Evolutionary conservation across 2,329 filamentous ascomycete species (phyloP).

Genomic region (Epichloe gansuensis): DNA sequence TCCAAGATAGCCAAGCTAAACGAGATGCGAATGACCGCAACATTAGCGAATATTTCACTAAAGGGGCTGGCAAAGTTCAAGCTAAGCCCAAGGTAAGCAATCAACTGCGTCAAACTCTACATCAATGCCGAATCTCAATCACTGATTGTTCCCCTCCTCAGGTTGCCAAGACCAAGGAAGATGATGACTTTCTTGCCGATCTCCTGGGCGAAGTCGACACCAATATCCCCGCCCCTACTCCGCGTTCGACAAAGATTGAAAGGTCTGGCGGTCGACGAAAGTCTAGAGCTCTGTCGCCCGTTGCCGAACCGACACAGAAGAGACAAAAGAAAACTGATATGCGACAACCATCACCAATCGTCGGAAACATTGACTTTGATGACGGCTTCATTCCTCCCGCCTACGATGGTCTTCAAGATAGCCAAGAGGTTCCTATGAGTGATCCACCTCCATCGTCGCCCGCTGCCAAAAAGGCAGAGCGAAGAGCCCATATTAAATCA

Average conservation of each 20-base stretch:
- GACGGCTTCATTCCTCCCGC: conserved; percentile 46
- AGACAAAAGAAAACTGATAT: conserved; percentile 42
- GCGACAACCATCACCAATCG: conserved; percentile 32
- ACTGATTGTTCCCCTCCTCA: conserved; percentile 19
- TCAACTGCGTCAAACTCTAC: neutral
- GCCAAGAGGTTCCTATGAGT: conserved; percentile 57
- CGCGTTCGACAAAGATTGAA: conserved; percentile 47
- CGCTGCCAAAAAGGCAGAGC: conserved; percentile 61
- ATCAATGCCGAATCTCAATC: neutral
- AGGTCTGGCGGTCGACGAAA: conserved; percentile 68
- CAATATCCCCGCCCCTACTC: conserved; percentile 45
- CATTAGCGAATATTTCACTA: conserved; percentile 90
- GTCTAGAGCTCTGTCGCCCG: conserved; percentile 67
- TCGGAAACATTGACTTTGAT: conserved; percentile 33
- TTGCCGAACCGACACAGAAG: conserved; percentile 42
- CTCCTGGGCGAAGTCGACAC: conserved; percentile 80
- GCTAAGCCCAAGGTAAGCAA: conserved; percentile 64
- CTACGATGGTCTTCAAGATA: conserved; percentile 45
- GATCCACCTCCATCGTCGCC: conserved; percentile 82
- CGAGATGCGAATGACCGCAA: conserved; percentile 79
- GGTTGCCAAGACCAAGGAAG: conserved; percentile 70
- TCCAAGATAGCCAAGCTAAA: conserved; percentile 74
- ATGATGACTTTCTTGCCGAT: conserved; percentile 74
- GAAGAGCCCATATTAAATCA: conserved; percentile 45
- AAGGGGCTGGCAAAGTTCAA: conserved; percentile 51